These are phyloP conservation scores for Ophiostoma perfectum DNA, from an alignment of 2,329 filamentous ascomycete species.

Conservation along the genomic window DNA sequence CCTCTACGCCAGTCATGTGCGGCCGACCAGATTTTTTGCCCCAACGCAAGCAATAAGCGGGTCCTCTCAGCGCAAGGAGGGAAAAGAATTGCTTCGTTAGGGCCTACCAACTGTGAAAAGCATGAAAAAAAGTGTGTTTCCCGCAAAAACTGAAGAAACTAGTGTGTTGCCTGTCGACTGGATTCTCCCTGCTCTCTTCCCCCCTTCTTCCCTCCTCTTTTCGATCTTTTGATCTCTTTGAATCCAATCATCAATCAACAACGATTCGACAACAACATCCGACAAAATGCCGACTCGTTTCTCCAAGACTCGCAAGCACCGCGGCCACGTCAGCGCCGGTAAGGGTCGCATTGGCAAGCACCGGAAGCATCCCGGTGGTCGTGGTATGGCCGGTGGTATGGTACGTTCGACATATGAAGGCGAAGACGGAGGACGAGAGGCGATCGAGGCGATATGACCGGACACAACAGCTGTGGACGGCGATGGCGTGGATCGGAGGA, in stretches of 20 bases:
- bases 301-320: slow-evolving; percentile 75
- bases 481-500: background rate
- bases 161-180: slow-evolving; percentile 9
- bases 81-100: slow-evolving; percentile 21
- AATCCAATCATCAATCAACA: slow-evolving; percentile 23
- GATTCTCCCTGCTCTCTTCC: slow-evolving; percentile 10
- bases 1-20: slow-evolving; percentile 6
- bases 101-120: background rate
- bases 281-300: slow-evolving; percentile 59
- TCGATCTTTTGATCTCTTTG: slow-evolving; percentile 14
- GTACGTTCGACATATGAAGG: slow-evolving; percentile 20
- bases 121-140: slow-evolving; percentile 14
- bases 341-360: slow-evolving; percentile 99
- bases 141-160: slow-evolving; percentile 16
- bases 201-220: slow-evolving; percentile 13
- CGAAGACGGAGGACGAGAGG: background rate
- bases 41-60: background rate
- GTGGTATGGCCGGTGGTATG: slow-evolving; percentile 85
- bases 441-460: background rate
- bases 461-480: slow-evolving; percentile 1
- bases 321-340: slow-evolving; percentile 97
- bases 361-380: slow-evolving; percentile 81
- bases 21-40: background rate
- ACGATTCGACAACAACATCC: slow-evolving; percentile 21
- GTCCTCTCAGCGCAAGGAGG: background rate